phyloP scores from a whole-genome alignment of 257 asterid species.

The Ballota nigra region DNA sequence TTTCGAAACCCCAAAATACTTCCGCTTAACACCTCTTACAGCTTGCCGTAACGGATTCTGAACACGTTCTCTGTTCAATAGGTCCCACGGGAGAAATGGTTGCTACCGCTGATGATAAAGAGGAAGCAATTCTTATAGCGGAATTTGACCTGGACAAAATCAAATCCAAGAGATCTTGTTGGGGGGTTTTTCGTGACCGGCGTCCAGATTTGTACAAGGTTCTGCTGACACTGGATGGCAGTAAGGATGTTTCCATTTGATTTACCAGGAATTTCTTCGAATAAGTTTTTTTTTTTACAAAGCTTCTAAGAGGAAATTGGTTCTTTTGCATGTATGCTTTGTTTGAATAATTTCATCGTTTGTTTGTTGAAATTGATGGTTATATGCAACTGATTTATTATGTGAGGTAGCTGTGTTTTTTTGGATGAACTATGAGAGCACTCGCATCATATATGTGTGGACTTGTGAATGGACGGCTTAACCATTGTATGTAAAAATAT shows the following conservation, averaged over 20 bases:
- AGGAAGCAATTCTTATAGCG: conserved; percentile 79
- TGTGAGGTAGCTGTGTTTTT: neutral
- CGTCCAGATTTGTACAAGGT: conserved; percentile 97
- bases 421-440: neutral
- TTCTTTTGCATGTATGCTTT: neutral
- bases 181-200: conserved; percentile 95
- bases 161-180: conserved; percentile 73
- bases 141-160: conserved; percentile 73
- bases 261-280: neutral
- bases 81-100: conserved; percentile 92
- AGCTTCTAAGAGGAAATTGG: neutral
- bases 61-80: conserved; percentile 29
- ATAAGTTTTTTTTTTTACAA: neutral
- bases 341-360: neutral
- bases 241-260: conserved; percentile 41
- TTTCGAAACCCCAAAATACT: neutral
- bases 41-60: neutral
- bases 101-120: conserved; percentile 66
- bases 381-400: neutral
- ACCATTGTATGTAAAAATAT: too few species aligned
- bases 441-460: neutral
- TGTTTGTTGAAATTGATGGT: neutral
- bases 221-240: conserved; percentile 82
- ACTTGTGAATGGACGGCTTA: too few species aligned
- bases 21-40: neutral